Evolutionary conservation across 176 grass and related monocot genomes (phyloP).

Genomic region (Avena eriantha): DNA sequence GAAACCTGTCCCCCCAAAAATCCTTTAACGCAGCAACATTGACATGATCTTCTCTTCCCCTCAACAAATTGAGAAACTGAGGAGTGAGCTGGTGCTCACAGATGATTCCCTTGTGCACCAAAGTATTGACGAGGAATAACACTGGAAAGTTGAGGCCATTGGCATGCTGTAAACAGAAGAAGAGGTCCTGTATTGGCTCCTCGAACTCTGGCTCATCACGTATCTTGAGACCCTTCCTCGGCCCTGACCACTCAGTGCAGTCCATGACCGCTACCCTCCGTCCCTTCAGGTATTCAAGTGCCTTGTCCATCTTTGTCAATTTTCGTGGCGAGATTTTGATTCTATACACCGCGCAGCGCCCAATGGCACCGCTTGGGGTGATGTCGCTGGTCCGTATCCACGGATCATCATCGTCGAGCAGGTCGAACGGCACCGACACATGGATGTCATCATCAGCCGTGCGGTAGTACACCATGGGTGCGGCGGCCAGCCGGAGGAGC

Average conservation of each 20-base stretch:
- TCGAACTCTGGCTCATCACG: conserved; percentile 63
- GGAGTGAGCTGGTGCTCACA: conserved; percentile 76
- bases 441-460: conserved; percentile 88
- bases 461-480: conserved; percentile 60
- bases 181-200: conserved; percentile 43
- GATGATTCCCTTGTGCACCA: conserved; percentile 86
- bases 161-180: conserved; percentile 67
- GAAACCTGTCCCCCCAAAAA: conserved; percentile 58
- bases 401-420: conserved; percentile 82
- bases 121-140: conserved; percentile 74
- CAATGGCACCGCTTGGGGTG: conserved; percentile 63
- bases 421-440: conserved; percentile 58
- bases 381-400: conserved; percentile 87
- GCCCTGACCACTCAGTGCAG: conserved; percentile 23
- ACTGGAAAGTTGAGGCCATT: conserved; percentile 64
- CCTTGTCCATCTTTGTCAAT: conserved; percentile 60
- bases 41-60: conserved; percentile 46
- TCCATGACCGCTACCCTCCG: conserved; percentile 38
- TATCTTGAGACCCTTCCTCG: conserved; percentile 34
- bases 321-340: conserved; percentile 61
- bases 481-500: conserved; percentile 50
- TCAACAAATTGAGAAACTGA: conserved; percentile 67
- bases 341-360: conserved; percentile 63
- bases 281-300: conserved; percentile 59
- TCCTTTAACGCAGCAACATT: conserved; percentile 54